phyloP scores from a whole-genome alignment of 2,329 filamentous ascomycete genomes.

The Aspergillus brasiliensis region DNA sequence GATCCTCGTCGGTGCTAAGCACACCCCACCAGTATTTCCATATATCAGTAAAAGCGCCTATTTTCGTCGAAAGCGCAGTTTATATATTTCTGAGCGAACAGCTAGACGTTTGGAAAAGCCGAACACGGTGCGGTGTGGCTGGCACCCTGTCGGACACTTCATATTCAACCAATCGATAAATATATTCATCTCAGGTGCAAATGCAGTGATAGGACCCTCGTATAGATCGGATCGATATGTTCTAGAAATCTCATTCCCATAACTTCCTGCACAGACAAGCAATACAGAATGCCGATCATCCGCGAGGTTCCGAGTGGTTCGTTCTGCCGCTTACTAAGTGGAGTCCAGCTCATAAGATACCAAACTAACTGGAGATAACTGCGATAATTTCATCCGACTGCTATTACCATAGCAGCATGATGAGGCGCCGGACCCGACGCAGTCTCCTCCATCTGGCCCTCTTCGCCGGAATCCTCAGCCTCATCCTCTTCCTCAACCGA shows the following conservation, averaged over 20 bases:
- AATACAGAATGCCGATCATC: not conserved
- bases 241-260: too few species aligned
- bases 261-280: too few species aligned
- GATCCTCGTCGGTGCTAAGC: too few species aligned
- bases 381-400: not conserved
- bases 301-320: not conserved
- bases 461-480: constrained; percentile 36
- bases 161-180: too few species aligned
- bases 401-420: not conserved
- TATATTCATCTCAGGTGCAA: not conserved
- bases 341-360: too few species aligned
- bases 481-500: constrained; percentile 43
- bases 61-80: not conserved
- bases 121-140: not conserved
- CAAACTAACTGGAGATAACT: not conserved
- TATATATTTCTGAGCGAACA: not conserved
- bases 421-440: constrained; percentile 26
- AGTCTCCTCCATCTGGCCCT: constrained; percentile 38
- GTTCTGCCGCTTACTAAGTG: not conserved
- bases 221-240: too few species aligned
- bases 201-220: too few species aligned
- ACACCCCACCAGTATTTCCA: too few species aligned
- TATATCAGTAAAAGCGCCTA: too few species aligned
- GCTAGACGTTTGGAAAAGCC: not conserved
- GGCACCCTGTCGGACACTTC: too few species aligned